A percentile compares a stretch with the other conserved stretches of the same genome.
Conservation (phyloP, 2,329 filamentous ascomycete genomes). For the Tolypocladium inflatum region DNA sequence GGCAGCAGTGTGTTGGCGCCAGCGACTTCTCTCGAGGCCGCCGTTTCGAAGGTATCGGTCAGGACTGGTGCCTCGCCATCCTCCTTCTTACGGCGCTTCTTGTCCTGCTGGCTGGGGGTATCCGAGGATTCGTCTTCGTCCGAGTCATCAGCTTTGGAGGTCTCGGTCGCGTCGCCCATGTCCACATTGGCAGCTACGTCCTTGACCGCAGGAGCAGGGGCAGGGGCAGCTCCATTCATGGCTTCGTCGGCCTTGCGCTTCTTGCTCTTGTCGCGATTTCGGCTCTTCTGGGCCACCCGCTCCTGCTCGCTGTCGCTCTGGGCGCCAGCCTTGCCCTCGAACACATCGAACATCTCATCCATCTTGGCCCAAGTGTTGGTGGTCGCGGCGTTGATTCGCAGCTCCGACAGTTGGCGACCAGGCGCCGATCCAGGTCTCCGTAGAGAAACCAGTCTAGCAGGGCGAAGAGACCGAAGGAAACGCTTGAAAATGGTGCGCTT, state of each 20-base stretch:
- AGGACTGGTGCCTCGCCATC: slow-evolving; percentile 67
- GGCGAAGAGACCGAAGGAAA: background rate
- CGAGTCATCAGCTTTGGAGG: slow-evolving; percentile 24
- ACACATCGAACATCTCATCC: slow-evolving; percentile 78
- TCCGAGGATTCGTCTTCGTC: slow-evolving; percentile 27
- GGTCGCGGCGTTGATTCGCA: background rate
- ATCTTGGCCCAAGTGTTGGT: slow-evolving; percentile 28
- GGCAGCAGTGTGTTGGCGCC: slow-evolving; percentile 60
- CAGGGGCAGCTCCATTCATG: slow-evolving; percentile 44
- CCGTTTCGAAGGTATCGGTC: slow-evolving; percentile 90
- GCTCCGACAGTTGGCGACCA: background rate
- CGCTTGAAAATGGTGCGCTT: background rate
- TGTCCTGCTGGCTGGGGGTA: slow-evolving; percentile 42
- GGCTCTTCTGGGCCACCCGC: slow-evolving; percentile 35
- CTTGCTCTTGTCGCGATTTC: slow-evolving; percentile 56
- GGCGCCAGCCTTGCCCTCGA: slow-evolving; percentile 50
- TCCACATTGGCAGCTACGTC: slow-evolving; percentile 16
- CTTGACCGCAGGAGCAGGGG: slow-evolving; percentile 4
- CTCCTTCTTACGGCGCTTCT: slow-evolving; percentile 54
- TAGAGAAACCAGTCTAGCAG: background rate
- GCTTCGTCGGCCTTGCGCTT: slow-evolving; percentile 80
- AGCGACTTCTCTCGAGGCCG: slow-evolving; percentile 83
- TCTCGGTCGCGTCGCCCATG: slow-evolving; percentile 32
- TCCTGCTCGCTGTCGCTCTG: slow-evolving; percentile 34
- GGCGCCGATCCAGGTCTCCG: background rate